Base-by-base conservation (phyloP, 331 rosid species). In the Phaseolus coccineus region DNA sequence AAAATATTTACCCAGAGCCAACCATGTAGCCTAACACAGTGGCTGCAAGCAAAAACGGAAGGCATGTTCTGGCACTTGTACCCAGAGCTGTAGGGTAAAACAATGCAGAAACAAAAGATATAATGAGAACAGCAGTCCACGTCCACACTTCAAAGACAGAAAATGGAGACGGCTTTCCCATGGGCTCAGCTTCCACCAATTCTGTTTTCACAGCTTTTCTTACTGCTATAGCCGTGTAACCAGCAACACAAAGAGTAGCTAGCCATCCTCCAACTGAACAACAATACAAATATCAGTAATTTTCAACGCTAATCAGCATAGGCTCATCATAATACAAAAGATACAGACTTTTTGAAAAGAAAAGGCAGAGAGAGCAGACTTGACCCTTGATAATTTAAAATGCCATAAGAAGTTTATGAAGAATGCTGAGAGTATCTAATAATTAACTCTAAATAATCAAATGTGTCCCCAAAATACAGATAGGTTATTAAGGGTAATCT, bases 251-350 rank as follows among this genome's bases (percentile, higher is more conserved):
- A 35, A 95, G 90, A 47, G 98, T 76, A 70, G 97, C 97, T 33
- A 95, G 81, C 98, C 98, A 95, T 64, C 98, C 98, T 77, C 91
- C 98, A 84, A 80, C 98, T 92, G 91, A 85, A 82, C 47, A 63
- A 52, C 62, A 70, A 27, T 62, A 51, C 10, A 48, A 65, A 55
- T 27, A 80, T 65, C 79, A 84, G 74, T 50, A 46, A 5, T 74
- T 37, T 58, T 59, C 16, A 51, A 11, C 51, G 48, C 5, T 10
- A 30, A 48, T 27, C 44, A 76, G 37, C 27, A 46, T 47, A 33
- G 19, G 14, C 46, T 35, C 33, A 63, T 11, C 78, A 37, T 37
- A 37, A 72, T 51, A 27, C 40, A 80, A 53, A 40, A 37, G 73
- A 27, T 6, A 1, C 42, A 37, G 42, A 6, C 22, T 19, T 37